These are phyloP conservation scores for Aspergillus sp. DNA, from an alignment of 2,329 filamentous ascomycete species.

Conservation along the genomic window DNA sequence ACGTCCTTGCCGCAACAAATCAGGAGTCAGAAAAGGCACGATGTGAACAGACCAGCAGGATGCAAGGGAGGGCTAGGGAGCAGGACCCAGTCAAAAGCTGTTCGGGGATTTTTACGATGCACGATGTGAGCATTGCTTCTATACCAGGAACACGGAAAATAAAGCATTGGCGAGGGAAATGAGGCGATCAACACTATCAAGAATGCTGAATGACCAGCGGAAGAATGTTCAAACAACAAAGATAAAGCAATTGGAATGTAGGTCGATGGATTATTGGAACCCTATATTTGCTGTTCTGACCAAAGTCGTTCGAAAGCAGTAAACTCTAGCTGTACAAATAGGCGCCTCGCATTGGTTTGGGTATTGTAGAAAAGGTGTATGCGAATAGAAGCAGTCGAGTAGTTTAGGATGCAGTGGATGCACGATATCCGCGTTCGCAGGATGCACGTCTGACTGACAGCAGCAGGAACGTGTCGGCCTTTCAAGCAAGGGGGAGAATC, in stretches of 20 bases:
- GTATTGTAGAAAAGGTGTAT: slow-evolving; percentile 3
- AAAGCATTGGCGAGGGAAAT: slow-evolving; percentile 10
- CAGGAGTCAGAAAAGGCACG: slow-evolving; percentile 28
- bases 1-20: slow-evolving; percentile 32
- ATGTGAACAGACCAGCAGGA: slow-evolving; percentile 22
- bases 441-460: slow-evolving; percentile 20
- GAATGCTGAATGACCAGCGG: slow-evolving; percentile 22
- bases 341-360: slow-evolving; percentile 4
- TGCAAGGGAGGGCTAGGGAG: slow-evolving; percentile 29
- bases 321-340: slow-evolving; percentile 12
- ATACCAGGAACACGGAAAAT: slow-evolving; percentile 17
- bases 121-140: slow-evolving; percentile 14
- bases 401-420: slow-evolving; percentile 14
- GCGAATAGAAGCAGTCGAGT: slow-evolving; percentile 14
- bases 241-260: slow-evolving; percentile 27
- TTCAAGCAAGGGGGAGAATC: slow-evolving; percentile 27
- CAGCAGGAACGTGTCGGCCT: slow-evolving; percentile 29
- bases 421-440: slow-evolving; percentile 3
- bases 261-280: slow-evolving; percentile 1
- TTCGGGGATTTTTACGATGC: slow-evolving; percentile 27
- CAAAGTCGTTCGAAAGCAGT: slow-evolving; percentile 1
- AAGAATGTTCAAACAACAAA: slow-evolving; percentile 27
- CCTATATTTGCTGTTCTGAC: background rate
- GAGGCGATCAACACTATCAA: slow-evolving; percentile 23
- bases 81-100: slow-evolving; percentile 30